These are phyloP conservation scores for Cucurbitaria berberidis DNA, from an alignment of 2,329 filamentous ascomycete species.

Conservation along the genomic window DNA sequence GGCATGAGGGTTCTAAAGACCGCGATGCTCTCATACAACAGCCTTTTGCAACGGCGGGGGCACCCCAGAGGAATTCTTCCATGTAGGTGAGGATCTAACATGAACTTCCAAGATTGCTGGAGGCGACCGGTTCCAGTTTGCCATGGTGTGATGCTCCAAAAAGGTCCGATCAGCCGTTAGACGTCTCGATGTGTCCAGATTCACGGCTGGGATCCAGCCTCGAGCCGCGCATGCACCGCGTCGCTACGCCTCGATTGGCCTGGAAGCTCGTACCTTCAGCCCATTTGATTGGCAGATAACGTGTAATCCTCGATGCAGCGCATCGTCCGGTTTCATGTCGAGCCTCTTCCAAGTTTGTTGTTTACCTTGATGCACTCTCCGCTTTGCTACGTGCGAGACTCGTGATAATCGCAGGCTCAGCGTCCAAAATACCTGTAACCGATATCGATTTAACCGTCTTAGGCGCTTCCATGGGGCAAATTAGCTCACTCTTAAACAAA, in stretches of 20 bases:
- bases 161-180: slow-evolving; percentile 32
- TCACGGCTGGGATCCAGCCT: slow-evolving; percentile 31
- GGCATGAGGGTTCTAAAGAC: neutral
- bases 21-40: neutral
- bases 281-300: slow-evolving; percentile 36
- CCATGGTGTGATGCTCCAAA: slow-evolving; percentile 17
- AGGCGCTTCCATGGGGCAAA: slow-evolving; percentile 18
- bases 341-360: slow-evolving; percentile 47
- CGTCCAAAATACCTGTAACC: slow-evolving; percentile 19
- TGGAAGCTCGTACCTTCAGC: slow-evolving; percentile 12
- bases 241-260: slow-evolving; percentile 30
- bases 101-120: slow-evolving; percentile 13
- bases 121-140: slow-evolving; percentile 1
- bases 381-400: slow-evolving; percentile 27
- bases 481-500: slow-evolving; percentile 21
- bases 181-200: slow-evolving; percentile 29
- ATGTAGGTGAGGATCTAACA: slow-evolving; percentile 12
- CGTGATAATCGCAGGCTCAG: slow-evolving; percentile 25
- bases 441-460: slow-evolving; percentile 18
- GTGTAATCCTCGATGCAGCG: slow-evolving; percentile 24
- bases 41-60: slow-evolving; percentile 7
- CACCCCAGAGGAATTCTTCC: neutral
- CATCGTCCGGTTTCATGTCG: slow-evolving; percentile 39
- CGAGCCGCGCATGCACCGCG: slow-evolving; percentile 27
- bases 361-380: slow-evolving; percentile 32